These are phyloP conservation scores for Fusarium pininemorale DNA, from an alignment of 2,329 filamentous ascomycete species.

Conservation along the genomic window DNA sequence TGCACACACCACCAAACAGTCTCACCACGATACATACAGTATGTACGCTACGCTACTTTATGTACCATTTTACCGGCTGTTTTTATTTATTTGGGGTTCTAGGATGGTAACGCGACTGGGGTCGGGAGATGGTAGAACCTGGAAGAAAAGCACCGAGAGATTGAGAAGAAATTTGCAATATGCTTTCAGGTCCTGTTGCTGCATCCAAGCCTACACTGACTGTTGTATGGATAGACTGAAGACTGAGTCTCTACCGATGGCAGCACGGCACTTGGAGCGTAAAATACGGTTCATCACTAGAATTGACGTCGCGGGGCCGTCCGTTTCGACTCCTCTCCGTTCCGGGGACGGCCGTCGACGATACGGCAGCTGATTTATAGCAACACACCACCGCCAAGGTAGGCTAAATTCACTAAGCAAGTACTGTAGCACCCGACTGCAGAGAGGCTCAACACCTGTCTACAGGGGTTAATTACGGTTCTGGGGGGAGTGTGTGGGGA, in stretches of 20 bases:
- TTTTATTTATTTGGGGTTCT: background rate
- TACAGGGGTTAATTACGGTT: background rate
- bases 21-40: slow-evolving; percentile 20
- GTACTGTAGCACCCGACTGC: background rate
- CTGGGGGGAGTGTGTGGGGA: slow-evolving; percentile 22
- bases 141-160: background rate
- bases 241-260: background rate
- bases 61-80: slow-evolving; percentile 6
- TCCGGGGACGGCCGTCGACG: slow-evolving; percentile 11
- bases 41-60: background rate
- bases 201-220: background rate
- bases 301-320: slow-evolving; percentile 32
- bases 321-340: slow-evolving; percentile 10
- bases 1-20: slow-evolving; percentile 35
- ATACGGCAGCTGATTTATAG: slow-evolving; percentile 18
- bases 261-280: slow-evolving; percentile 2
- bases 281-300: background rate
- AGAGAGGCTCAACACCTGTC: slow-evolving; percentile 16
- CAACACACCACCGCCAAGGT: slow-evolving; percentile 12
- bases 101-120: slow-evolving; percentile 18
- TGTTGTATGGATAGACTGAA: background rate
- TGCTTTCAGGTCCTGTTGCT: background rate
- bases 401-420: background rate
- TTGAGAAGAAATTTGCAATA: background rate
- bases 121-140: slow-evolving; percentile 11